A percentile compares a stretch with the other conserved stretches of the same genome.
phyloP scores from a whole-genome alignment of 2,329 filamentous ascomycete genomes.

The Xylaria sp. region DNA sequence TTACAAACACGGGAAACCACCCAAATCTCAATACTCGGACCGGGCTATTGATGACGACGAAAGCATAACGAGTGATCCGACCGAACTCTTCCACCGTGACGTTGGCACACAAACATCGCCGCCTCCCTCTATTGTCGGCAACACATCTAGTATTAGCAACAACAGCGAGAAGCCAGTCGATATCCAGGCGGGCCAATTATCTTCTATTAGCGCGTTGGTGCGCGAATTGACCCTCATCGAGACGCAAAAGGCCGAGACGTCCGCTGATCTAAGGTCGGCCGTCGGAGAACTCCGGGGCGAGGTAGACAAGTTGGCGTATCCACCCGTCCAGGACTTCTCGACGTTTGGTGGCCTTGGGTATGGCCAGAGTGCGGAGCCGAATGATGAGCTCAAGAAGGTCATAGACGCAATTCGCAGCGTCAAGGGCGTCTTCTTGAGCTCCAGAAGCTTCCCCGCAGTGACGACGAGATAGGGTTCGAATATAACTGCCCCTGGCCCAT shows the following conservation, averaged over 20 bases:
- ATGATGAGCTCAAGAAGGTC: conserved; percentile 74
- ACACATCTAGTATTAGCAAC: conserved; percentile 11
- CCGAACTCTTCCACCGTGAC: conserved; percentile 82
- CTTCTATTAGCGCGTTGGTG: conserved; percentile 50
- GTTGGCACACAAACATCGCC: conserved; percentile 77
- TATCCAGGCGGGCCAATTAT: conserved; percentile 50
- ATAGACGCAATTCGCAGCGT: conserved; percentile 78
- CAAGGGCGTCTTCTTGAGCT: conserved; percentile 78
- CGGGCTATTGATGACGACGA: conserved; percentile 42
- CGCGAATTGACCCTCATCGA: conserved; percentile 52
- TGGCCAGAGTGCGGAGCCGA: conserved; percentile 55
- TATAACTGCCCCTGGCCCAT: conserved; percentile 9
- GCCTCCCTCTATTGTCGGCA: conserved; percentile 46
- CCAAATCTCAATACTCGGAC: conserved; percentile 29
- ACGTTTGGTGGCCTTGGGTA: conserved; percentile 46
- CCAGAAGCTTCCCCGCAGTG: conserved; percentile 70
- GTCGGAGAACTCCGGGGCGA: conserved; percentile 68
- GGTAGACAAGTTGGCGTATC: conserved; percentile 64
- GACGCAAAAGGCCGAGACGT: conserved; percentile 52
- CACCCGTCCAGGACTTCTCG: conserved; percentile 46
- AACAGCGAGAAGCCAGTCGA: conserved; percentile 41
- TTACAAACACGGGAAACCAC: conserved; percentile 39
- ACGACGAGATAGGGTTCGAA: conserved; percentile 37
- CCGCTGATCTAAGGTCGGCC: conserved; percentile 57
- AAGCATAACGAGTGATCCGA: conserved; percentile 67